These are phyloP conservation scores for Penicillium argentinense DNA, from an alignment of 495 filamentous ascomycete species.

Conservation along the genomic window DNA sequence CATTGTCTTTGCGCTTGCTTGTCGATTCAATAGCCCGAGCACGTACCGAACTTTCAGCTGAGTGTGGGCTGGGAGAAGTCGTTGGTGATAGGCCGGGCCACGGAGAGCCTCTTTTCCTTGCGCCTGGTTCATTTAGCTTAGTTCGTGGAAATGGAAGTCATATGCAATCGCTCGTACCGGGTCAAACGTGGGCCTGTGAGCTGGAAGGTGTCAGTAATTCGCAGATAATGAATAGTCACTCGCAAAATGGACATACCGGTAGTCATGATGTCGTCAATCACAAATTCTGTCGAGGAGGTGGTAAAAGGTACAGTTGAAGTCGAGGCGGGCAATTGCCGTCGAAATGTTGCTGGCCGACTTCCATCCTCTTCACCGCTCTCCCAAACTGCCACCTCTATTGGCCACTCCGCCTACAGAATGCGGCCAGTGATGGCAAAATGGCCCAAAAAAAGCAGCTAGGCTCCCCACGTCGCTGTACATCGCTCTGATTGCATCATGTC, in stretches of 20 bases:
- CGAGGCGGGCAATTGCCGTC: too few species aligned
- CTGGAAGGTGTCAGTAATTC: constrained; percentile 38
- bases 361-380: constrained; percentile 9
- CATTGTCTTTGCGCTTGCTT: neutral
- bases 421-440: constrained; percentile 25
- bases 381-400: neutral
- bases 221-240: neutral
- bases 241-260: constrained; percentile 48
- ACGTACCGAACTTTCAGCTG: constrained; percentile 79
- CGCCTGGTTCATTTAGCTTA: constrained; percentile 55
- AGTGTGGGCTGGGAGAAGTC: constrained; percentile 89
- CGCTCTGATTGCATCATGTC: constrained; percentile 62
- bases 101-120: constrained; percentile 92
- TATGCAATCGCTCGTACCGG: constrained; percentile 57
- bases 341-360: neutral
- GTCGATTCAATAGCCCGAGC: neutral
- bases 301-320: too few species aligned
- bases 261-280: constrained; percentile 67
- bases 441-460: constrained; percentile 25
- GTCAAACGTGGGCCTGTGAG: constrained; percentile 90
- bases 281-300: too few species aligned
- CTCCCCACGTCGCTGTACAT: constrained; percentile 27
- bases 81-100: constrained; percentile 94
- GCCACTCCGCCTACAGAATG: constrained; percentile 18
- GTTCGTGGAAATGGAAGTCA: neutral